Evolutionary conservation across 2,329 filamentous ascomycete species (phyloP).

Genomic region (Corynespora cassiicola): DNA sequence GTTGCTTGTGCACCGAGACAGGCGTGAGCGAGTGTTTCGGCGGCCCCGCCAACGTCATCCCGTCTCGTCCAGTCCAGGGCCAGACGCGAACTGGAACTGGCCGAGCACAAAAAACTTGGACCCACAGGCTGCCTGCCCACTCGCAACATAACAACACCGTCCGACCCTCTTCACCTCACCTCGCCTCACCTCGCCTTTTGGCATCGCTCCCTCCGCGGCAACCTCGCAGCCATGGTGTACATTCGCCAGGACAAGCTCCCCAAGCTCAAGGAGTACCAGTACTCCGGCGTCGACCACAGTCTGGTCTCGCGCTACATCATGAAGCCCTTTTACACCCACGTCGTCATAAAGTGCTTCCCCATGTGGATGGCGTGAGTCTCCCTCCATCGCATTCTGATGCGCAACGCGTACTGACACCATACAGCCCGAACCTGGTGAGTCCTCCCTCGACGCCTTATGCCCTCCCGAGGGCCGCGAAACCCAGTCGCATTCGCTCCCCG

Average conservation of each 20-base stretch:
- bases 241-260: constrained; percentile 89
- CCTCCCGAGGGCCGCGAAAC: neutral
- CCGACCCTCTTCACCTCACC: constrained; percentile 7
- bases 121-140: constrained; percentile 8
- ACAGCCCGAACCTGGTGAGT: constrained; percentile 47
- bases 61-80: constrained; percentile 33
- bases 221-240: constrained; percentile 75
- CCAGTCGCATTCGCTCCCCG: neutral
- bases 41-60: constrained; percentile 37
- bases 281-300: constrained; percentile 89
- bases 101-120: constrained; percentile 7
- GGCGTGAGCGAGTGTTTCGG: constrained; percentile 1
- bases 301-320: constrained; percentile 89
- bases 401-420: constrained; percentile 23
- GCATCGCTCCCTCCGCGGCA: neutral
- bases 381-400: neutral
- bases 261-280: constrained; percentile 93
- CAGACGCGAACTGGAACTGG: constrained; percentile 30
- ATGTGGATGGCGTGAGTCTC: constrained; percentile 83
- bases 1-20: constrained; percentile 4
- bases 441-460: neutral
- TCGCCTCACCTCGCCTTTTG: no score
- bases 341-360: constrained; percentile 93
- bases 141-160: constrained; percentile 16
- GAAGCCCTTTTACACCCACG: constrained; percentile 96